Percentiles rank a stretch among this genome's conserved stretches.
Evolutionary conservation across 371 early-diverging fungal species (phyloP).

Genomic region (Apophysomyces trapeziformis): DNA sequence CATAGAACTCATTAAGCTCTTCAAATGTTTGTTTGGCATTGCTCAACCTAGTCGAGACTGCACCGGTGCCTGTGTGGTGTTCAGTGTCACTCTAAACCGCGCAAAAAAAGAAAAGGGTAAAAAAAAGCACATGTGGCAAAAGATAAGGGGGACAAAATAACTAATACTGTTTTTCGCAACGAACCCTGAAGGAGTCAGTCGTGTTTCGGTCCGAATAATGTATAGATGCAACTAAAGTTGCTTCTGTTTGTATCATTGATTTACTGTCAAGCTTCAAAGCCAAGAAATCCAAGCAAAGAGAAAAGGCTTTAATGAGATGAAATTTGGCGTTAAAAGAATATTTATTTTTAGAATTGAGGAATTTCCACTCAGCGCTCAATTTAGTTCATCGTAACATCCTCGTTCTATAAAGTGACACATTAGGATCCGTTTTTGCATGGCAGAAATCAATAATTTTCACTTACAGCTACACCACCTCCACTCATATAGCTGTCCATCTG

Average conservation of each 20-base stretch:
- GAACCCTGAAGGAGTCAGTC: constrained; percentile 6
- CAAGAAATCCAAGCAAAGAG: constrained; percentile 5
- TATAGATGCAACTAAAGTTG: not conserved
- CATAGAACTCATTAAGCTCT: constrained; percentile 27
- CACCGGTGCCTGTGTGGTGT: constrained; percentile 20
- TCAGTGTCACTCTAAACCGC: constrained; percentile 15
- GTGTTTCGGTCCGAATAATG: not conserved
- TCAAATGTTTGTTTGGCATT: constrained; percentile 31
- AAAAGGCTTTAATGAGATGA: constrained; percentile 10
- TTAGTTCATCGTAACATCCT: constrained; percentile 28
- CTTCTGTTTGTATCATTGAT: constrained; percentile 8
- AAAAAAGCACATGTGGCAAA: not conserved
- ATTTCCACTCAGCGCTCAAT: constrained; percentile 1
- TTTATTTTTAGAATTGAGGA: constrained; percentile 8
- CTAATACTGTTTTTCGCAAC: not conserved
- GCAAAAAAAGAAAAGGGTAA: not conserved
- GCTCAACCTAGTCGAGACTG: constrained; percentile 16
- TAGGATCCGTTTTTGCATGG: not conserved
- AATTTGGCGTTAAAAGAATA: not conserved
- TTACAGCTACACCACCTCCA: constrained; percentile 19
- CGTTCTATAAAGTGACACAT: constrained; percentile 6
- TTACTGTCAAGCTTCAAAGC: not conserved
- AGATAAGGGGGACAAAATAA: not conserved
- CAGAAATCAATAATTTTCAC: constrained; percentile 1
- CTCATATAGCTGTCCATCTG: constrained; percentile 59